These are phyloP conservation scores for Lactarius deliciosus DNA, from an alignment of 768 basidiomycete genomes.

Conservation along the genomic window DNA sequence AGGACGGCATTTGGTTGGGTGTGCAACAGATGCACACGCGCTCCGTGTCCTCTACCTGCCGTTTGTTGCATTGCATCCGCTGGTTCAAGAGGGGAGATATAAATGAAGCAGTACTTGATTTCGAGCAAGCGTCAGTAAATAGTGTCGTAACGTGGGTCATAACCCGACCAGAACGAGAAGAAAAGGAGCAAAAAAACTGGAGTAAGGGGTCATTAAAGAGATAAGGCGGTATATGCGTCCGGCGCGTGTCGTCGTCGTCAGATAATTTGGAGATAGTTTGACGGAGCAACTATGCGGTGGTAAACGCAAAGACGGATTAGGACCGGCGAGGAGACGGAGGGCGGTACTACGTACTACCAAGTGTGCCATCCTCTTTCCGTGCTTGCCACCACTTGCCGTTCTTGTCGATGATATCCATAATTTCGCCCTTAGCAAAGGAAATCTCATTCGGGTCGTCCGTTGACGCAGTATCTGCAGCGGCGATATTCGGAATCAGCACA, in stretches of 20 bases:
- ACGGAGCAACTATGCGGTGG: constrained; percentile 63
- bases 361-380: constrained; percentile 67
- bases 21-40: neutral
- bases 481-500: neutral
- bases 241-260: constrained; percentile 19
- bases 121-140: constrained; percentile 18
- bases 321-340: neutral
- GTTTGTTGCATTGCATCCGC: constrained; percentile 11
- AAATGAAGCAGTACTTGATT: constrained; percentile 12
- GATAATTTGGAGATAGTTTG: constrained; percentile 82
- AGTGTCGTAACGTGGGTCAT: constrained; percentile 8
- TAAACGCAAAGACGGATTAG: neutral
- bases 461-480: constrained; percentile 76
- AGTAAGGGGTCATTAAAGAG: constrained; percentile 7
- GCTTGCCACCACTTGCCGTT: constrained; percentile 95
- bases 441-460: constrained; percentile 96
- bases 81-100: constrained; percentile 10
- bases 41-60: constrained; percentile 8
- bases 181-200: neutral
- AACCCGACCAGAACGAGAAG: constrained; percentile 4
- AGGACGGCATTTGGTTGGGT: neutral
- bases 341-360: constrained; percentile 65
- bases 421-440: constrained; percentile 88
- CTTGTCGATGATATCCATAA: constrained; percentile 90
- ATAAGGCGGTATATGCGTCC: constrained; percentile 18